Evolutionary conservation across 805 yeast genomes (phyloP), one percentile per base, ranked within the genome.

Genomic region (Priceomyces haplophilus): DNA sequence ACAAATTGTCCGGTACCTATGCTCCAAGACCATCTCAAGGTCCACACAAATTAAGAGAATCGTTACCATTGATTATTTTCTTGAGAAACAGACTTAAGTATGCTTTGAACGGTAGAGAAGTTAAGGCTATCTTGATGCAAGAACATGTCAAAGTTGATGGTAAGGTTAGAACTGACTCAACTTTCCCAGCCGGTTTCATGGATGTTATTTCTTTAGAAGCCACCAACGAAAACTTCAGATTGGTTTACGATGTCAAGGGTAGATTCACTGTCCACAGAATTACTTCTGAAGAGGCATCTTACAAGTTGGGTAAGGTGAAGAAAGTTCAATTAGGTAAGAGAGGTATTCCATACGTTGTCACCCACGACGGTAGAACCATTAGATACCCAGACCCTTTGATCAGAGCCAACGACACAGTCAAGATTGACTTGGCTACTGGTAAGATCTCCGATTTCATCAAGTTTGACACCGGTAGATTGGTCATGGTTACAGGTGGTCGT

Each of bases 11-110:
- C 71, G 99, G 99, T 74, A 81, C 88, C 69, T 93, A 93, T 75
- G 99, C 99, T 56, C 99, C 99, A 80, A 89, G 98, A 81, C 96
- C 98, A 71, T 89, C 97, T 55, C 85, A 96, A 64, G 99, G 99
- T 82, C 99, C 99, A 73, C 99, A 91, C 83, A 93, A 91, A 79
- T 83, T 90, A 73, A 85, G 97, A 76, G 98, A 90, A 80, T 90
- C 96, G 53, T 85, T 90, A 69, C 98, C 98, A 72, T 84, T 90
- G 76, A 82, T 91, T 68, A 91, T 90, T 61, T 91, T 91, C 80
- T 79, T 91, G 70, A 88, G 97, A 83, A 91, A 91, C 91, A 88
- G 97, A 80, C 82, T 91, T 74, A 91, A 89, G 89, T 90, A 91
- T 75, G 98, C 97, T 58, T 82, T 91, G 71, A 90, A 91, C 84